phyloP scores from a whole-genome alignment of 1,139 yeast species.

The Trichomonascaceae sp. region DNA sequence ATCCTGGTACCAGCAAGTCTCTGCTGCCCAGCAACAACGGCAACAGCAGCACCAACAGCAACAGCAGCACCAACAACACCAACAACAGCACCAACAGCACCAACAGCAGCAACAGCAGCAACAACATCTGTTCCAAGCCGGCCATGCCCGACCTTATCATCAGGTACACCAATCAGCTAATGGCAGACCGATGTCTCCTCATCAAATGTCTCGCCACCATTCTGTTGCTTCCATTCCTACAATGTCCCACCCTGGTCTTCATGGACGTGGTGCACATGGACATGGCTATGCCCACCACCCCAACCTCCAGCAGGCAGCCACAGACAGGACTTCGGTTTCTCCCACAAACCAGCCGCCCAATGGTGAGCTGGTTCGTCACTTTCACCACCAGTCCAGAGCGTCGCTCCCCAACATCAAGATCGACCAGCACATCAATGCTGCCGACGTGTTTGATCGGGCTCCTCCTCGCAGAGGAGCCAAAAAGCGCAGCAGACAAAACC shows the following conservation, averaged over 20 bases:
- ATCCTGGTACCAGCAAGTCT: slow-evolving; percentile 12
- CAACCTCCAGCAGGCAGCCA: not conserved
- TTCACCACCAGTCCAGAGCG: too few species aligned
- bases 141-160: not conserved
- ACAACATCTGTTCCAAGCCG: not conserved
- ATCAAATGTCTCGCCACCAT: not conserved
- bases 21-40: slow-evolving; percentile 8
- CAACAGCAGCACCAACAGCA: slow-evolving; percentile 4
- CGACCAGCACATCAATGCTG: slow-evolving; percentile 3
- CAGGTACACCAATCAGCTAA: not conserved
- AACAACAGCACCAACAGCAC: slow-evolving; percentile 4
- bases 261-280: too few species aligned
- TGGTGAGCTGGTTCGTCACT: too few species aligned
- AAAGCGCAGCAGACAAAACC: slow-evolving; percentile 9
- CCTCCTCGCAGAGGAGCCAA: slow-evolving; percentile 5
- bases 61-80: slow-evolving; percentile 6
- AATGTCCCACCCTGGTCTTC: too few species aligned
- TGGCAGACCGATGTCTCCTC: not conserved
- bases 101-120: not conserved
- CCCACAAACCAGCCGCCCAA: too few species aligned
- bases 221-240: not conserved
- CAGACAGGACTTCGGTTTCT: not conserved
- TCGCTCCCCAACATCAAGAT: slow-evolving; percentile 3
- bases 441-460: not conserved
- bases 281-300: not conserved